Percentiles rank a stretch among this genome's conserved stretches.
Conservation (phyloP, 768 basidiomycete genomes). For the Collybiopsis confluens region DNA sequence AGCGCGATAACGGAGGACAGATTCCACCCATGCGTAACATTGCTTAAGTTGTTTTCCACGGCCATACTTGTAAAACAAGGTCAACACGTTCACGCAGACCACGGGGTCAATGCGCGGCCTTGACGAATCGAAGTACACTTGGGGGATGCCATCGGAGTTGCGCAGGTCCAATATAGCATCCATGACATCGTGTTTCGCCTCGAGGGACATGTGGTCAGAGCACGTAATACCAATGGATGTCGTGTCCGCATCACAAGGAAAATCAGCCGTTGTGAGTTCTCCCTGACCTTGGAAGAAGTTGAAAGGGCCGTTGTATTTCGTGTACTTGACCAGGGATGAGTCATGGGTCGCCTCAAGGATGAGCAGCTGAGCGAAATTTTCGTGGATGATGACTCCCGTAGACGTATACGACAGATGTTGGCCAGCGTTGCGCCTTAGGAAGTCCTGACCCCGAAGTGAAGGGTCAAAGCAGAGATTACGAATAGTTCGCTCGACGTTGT, state of each 20-base stretch:
- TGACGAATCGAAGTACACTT: constrained; percentile 32
- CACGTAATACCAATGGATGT: constrained; percentile 48
- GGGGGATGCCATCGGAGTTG: constrained; percentile 47
- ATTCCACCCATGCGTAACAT: constrained; percentile 45
- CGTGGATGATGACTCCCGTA: constrained; percentile 32
- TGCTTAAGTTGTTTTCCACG: constrained; percentile 39
- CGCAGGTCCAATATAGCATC: constrained; percentile 53
- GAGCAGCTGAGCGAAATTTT: constrained; percentile 58
- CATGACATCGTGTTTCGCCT: constrained; percentile 32
- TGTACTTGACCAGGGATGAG: constrained; percentile 35
- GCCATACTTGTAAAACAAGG: constrained; percentile 45
- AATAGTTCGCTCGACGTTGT: constrained; percentile 38
- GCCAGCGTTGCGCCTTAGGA: constrained; percentile 35
- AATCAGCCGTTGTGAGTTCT: constrained; percentile 41
- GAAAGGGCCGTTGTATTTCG: constrained; percentile 40
- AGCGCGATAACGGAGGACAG: constrained; percentile 47
- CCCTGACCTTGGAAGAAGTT: constrained; percentile 51
- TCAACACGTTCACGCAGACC: constrained; percentile 47
- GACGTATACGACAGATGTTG: constrained; percentile 42
- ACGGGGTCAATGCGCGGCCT: constrained; percentile 51
- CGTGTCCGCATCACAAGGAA: constrained; percentile 55
- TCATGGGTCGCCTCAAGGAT: constrained; percentile 50
- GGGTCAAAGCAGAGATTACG: constrained; percentile 47
- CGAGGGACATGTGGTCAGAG: constrained; percentile 25
- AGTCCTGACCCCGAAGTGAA: constrained; percentile 34